These are phyloP conservation scores for Rhynchospora pubera DNA, from an alignment of 176 grass and related monocot species.

Conservation along the genomic window DNA sequence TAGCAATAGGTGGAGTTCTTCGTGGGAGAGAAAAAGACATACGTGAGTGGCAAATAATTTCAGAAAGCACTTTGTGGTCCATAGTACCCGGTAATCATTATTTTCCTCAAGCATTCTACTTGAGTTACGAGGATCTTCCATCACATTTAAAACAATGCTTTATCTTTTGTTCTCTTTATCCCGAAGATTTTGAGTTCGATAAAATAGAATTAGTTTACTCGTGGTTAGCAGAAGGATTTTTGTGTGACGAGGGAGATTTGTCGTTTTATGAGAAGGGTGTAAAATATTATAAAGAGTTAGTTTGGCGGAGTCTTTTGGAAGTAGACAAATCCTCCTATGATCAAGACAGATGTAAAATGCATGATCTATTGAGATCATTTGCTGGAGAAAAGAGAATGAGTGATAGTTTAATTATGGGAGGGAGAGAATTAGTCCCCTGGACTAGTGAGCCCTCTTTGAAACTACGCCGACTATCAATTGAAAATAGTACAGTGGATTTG, in stretches of 20 bases:
- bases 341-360: neutral
- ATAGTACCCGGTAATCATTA: no score
- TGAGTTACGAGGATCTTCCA: no score
- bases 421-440: neutral
- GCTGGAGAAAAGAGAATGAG: slow-evolving; percentile 14
- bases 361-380: slow-evolving; percentile 31
- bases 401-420: neutral
- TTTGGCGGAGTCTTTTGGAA: slow-evolving; percentile 26
- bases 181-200: neutral
- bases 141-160: no score
- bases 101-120: no score
- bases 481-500: neutral
- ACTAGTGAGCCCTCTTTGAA: neutral
- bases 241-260: neutral
- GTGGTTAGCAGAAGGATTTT: neutral
- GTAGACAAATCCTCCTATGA: neutral
- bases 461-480: neutral
- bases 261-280: neutral
- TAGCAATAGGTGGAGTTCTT: no score
- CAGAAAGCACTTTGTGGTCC: slow-evolving; percentile 11
- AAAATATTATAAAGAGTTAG: slow-evolving; percentile 18
- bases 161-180: no score
- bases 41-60: slow-evolving; percentile 12
- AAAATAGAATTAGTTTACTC: neutral
- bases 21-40: no score